Conservation (phyloP, 2,329 filamentous ascomycete species). For the Aspergillus proliferans region DNA sequence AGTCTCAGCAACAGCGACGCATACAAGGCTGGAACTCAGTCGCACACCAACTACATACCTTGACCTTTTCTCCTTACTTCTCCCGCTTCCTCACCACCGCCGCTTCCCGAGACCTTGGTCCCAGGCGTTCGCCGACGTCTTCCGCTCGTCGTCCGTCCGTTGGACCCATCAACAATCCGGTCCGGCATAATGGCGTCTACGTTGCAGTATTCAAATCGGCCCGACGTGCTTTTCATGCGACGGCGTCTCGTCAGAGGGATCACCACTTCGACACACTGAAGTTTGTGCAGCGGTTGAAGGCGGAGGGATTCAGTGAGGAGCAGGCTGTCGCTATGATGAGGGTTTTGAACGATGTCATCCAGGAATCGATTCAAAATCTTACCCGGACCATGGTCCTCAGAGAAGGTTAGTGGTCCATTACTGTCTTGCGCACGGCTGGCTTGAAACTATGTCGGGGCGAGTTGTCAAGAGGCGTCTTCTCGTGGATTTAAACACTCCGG, state of each 20-base stretch:
- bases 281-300: conserved; percentile 83
- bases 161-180: conserved; percentile 23
- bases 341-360: conserved; percentile 90
- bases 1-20: conserved; percentile 16
- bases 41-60: conserved; percentile 15
- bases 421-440: not conserved
- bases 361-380: conserved; percentile 96
- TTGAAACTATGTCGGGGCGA: not conserved
- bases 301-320: conserved; percentile 90
- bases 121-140: conserved; percentile 11
- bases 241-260: conserved; percentile 58
- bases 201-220: conserved; percentile 39
- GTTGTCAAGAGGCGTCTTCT: not conserved
- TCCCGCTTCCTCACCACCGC: conserved; percentile 10
- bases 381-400: conserved; percentile 96
- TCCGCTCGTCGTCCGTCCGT: conserved; percentile 9
- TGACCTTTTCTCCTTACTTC: conserved; percentile 6
- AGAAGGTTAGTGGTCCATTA: conserved; percentile 62
- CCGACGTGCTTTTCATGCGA: conserved; percentile 56
- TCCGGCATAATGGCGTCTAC: conserved; percentile 44
- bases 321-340: conserved; percentile 99
- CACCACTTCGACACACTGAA: conserved; percentile 98
- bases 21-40: conserved; percentile 17
- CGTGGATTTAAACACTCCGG: not conserved
- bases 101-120: conserved; percentile 10